Base-by-base conservation (phyloP, 148 eudicot genomes). In the Silene conica region DNA sequence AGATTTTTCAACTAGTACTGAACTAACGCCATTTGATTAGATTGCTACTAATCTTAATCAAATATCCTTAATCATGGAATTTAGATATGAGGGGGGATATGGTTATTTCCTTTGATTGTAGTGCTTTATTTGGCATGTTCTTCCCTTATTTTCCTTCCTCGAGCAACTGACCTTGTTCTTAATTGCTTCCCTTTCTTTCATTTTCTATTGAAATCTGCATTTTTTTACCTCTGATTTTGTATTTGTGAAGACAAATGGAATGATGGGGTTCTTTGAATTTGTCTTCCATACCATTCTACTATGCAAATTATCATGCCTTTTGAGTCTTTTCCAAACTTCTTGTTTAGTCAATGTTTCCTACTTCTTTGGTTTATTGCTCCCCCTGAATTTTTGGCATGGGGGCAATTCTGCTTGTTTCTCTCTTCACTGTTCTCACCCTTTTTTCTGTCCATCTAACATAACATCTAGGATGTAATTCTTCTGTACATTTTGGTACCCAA, bases 231-330 rank as follows among this genome's bases (percentile, higher is more conserved):
- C 45, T 22, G 31, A 58, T 2, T 71, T 78, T 74, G 61, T 77
- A 73, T 78, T 84, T 76, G 71, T 69, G 0, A 84, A 71, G 76
- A 54, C 76, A 80, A 43, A 78, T 81, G 83, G 78, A 86, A 90
- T 86, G 88, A 86, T 90, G 92, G 84, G 84, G 81, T 86, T 86
- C 90, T 83, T 83, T 86, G 89, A 68, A 87, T 80, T 84, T 81
- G 87, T 77, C 79, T 60, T 80, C 71, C 12, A 63, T 74, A 48
- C n/a, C 82, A 74, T 63, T 74, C 61, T 76, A 72, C 79, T 34
- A 83, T 82, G 82, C 89, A 82, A 79, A 80, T 57, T 72, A 82
- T 73, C 74, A 67, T 76, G 80, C 80, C 88, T 89, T 85, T 78
- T 84, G 74, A 89, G 83, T 72, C 70, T 70, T 57, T 58, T 74